Evolutionary conservation across 306 rosid genomes (phyloP), one percentile per base, ranked within the genome.

Genomic region (Vicia sativa): DNA sequence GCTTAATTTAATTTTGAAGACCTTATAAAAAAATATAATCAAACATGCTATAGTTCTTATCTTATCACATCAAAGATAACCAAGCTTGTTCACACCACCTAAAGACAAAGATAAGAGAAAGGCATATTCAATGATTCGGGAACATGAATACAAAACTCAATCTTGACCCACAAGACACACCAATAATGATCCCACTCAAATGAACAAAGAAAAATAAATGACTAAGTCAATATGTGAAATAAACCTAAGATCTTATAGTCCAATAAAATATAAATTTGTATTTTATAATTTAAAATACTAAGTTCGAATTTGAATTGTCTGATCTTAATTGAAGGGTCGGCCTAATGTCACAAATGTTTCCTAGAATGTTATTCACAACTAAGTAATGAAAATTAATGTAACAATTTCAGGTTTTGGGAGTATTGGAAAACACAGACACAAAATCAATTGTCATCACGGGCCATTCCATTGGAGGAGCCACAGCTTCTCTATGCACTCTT

Each of bases 391-490:
- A 71, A 65, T 48, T 26, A 50, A 62, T 68, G 58, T 73, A 15
- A 56, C 48, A 26, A 19, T 79, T 74, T 72, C 86, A 92, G 96
- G 63, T 90, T 42, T 39, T 41, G 74, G 86, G 34, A 37, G 23
- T 87, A 65, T 62, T 63, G 52, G 65, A 69, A 70, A 74, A 41
- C 9, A 70, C 78, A 68, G 83, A 72, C 12, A 77, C 84, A 60
- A 93, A 82, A 80, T 75, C 96, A 74, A 54, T 93, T 34, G 83
- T 93, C 3, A 82, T 93, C 67, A 93, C 98, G 6, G 98, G 97
- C 45, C 96, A 88, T 48, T 90, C 97, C 45, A 77, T 93, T 41
- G 97, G 98, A 76, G 98, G 96, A 82, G 80, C 90, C 48, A 78
- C 62, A 10, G 97, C 98, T 48, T 83, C 96, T 44, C 85, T 93